Evolutionary conservation across 352 stramenopile species (phyloP), one percentile per base, ranked within the genome.

Genomic region (Globisporangium ultimum): DNA sequence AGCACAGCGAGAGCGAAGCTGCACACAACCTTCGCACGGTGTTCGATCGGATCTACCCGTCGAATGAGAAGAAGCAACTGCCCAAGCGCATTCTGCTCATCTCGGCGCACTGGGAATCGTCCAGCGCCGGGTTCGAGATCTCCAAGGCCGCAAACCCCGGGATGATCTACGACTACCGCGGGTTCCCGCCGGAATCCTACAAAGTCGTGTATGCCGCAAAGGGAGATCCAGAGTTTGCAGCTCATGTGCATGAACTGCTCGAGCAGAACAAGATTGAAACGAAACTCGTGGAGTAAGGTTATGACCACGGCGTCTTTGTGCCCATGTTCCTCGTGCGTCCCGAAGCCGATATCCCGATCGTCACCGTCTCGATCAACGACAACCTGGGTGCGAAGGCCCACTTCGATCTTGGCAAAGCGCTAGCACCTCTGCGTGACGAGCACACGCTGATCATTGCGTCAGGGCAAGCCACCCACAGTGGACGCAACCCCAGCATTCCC

Each of bases 291-390:
- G 60, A 78, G 15, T 76, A 91, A 24, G 88, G 88, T 3, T 96
- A 87, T 55, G 93, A 98, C 70, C 93, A 97, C 77, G 92, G 93
- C 14, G 76, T 95, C 14, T 98, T 97, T 63, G 78, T 98, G n/a
- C 91, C 91, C 7, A 74, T 98, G 55, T 86, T 93, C 59, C 52
- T 97, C 34, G 92, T 97, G 66, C 91, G 87, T 47, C 88, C 90
- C 1, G 68, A 93, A 22, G 89, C 86, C 7, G 76, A 97, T 52
- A 85, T 97, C 32, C 93, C 93, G 0, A 79, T 97, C 14, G 84
- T 97, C 4, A 80, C 75, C 48, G 67, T 97, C 45, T 95, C 80
- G 21, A 72, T 96, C 28, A 74, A 78, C 28, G 49, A 63, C 28
- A 53, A 50, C 12, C 61, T 89, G 43, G 51, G 70, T 54, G 54